A percentile compares a stretch with the other conserved stretches of the same genome.
These are phyloP conservation scores for Aspergillus sp. DNA, from an alignment of 2,329 filamentous ascomycete genomes.

Conservation along the genomic window DNA sequence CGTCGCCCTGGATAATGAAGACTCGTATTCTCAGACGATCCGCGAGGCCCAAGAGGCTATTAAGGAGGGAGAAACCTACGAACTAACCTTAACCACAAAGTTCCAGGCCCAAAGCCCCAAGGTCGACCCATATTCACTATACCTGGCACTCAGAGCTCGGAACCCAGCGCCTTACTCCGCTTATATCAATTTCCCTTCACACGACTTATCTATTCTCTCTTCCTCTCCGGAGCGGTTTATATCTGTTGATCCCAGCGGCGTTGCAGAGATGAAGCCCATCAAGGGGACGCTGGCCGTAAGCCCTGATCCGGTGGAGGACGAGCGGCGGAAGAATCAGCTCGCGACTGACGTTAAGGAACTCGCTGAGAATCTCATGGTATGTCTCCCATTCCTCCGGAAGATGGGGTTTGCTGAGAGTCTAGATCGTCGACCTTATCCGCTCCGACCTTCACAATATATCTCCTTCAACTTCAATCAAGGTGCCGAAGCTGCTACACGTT, in stretches of 20 bases:
- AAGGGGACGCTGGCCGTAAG: constrained; percentile 8
- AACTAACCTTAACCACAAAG: not conserved
- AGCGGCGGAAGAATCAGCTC: constrained; percentile 1
- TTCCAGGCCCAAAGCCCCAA: not conserved
- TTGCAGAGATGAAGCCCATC: constrained; percentile 8
- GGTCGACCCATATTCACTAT: not conserved
- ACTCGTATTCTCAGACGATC: not conserved
- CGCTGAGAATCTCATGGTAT: constrained; percentile 2
- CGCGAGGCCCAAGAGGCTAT: constrained; percentile 4
- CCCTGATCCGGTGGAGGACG: not conserved
- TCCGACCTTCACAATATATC: constrained; percentile 7
- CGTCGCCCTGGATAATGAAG: constrained; percentile 3
- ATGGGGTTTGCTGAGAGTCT: not conserved
- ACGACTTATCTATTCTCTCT: not conserved
- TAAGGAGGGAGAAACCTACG: constrained; percentile 3
- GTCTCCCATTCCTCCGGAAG: not conserved
- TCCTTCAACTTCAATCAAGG: not conserved
- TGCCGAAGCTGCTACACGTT: not conserved
- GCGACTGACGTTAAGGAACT: constrained; percentile 5
- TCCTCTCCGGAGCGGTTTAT: constrained; percentile 5
- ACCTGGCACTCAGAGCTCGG: not conserved
- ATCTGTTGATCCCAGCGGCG: not conserved
- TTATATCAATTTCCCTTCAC: constrained; percentile 4
- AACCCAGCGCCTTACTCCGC: constrained; percentile 5
- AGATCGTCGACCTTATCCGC: constrained; percentile 6